phyloP scores from a whole-genome alignment of 208 protist genomes.

The Trypanosomatidae sp. region DNA sequence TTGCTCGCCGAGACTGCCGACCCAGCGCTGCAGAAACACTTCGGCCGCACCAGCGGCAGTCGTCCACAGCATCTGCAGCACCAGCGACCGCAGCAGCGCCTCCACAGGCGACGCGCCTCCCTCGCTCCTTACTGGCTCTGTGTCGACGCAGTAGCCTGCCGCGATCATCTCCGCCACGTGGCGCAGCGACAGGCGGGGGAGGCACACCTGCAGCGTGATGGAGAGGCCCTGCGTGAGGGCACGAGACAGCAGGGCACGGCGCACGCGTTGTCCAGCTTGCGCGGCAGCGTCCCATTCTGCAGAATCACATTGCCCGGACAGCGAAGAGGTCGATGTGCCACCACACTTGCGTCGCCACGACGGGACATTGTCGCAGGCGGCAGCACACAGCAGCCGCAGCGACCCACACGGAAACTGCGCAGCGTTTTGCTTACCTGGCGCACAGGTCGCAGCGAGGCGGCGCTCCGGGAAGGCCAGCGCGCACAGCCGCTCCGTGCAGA shows the following conservation, averaged over 20 bases:
- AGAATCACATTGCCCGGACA: no score
- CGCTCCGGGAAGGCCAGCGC: no score
- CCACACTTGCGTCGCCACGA: no score
- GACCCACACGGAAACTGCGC: no score
- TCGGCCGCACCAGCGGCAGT: slow-evolving; percentile 14
- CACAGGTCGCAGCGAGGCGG: no score
- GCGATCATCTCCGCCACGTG: slow-evolving; percentile 16
- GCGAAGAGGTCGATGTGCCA: no score
- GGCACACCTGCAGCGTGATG: slow-evolving; percentile 21
- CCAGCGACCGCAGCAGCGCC: slow-evolving; percentile 16
- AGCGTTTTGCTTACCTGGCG: no score
- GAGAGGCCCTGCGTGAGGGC: slow-evolving; percentile 11
- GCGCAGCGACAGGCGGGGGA: slow-evolving; percentile 18
- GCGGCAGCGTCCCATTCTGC: no score
- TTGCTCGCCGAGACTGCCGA: no score
- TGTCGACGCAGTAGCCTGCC: slow-evolving; percentile 10
- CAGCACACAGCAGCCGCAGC: not conserved
- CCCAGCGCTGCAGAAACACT: slow-evolving; percentile 17
- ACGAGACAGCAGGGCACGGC: slow-evolving; percentile 19
- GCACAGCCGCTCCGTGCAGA: slow-evolving; percentile 18
- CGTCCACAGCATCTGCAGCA: slow-evolving; percentile 16
- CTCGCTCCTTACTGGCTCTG: no score
- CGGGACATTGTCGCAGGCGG: no score
- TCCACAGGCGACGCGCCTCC: slow-evolving; percentile 9
- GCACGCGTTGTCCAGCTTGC: not conserved